These are phyloP conservation scores for Xerocomus spinulosus DNA, from an alignment of 768 basidiomycete species.

Conservation along the genomic window DNA sequence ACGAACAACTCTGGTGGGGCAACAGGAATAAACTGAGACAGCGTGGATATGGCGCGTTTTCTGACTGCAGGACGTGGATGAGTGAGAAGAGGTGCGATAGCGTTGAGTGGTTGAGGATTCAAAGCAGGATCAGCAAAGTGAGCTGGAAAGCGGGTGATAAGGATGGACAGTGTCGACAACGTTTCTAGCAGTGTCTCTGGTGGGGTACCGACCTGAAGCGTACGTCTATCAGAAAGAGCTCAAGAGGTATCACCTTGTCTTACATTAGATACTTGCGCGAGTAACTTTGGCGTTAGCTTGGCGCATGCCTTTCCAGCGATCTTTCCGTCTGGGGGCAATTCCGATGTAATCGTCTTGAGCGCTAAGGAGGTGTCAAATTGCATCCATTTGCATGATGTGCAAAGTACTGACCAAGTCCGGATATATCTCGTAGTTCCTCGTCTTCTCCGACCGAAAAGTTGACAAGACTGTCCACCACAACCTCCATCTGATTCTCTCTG, in stretches of 20 bases:
- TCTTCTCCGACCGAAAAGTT: conserved; percentile 82
- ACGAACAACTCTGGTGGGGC: conserved; percentile 60
- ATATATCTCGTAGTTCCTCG: conserved; percentile 92
- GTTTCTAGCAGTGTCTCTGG: conserved; percentile 83
- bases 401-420: conserved; percentile 67
- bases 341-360: conserved; percentile 90
- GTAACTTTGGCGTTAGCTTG: conserved; percentile 79
- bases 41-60: conserved; percentile 84
- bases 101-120: conserved; percentile 55
- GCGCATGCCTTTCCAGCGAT: conserved; percentile 76
- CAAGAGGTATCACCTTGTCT: conserved; percentile 10
- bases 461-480: conserved; percentile 86
- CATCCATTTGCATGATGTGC: background rate
- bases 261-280: conserved; percentile 76
- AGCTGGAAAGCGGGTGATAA: conserved; percentile 78
- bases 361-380: conserved; percentile 42
- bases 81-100: conserved; percentile 67
- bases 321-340: conserved; percentile 78
- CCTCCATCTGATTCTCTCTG: conserved; percentile 74
- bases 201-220: conserved; percentile 53
- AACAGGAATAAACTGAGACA: conserved; percentile 79
- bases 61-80: conserved; percentile 81
- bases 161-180: conserved; percentile 80
- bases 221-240: conserved; percentile 6
- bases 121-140: conserved; percentile 54